These are phyloP conservation scores for Pichia ethanolica DNA, from an alignment of 805 yeast species.

Conservation along the genomic window DNA sequence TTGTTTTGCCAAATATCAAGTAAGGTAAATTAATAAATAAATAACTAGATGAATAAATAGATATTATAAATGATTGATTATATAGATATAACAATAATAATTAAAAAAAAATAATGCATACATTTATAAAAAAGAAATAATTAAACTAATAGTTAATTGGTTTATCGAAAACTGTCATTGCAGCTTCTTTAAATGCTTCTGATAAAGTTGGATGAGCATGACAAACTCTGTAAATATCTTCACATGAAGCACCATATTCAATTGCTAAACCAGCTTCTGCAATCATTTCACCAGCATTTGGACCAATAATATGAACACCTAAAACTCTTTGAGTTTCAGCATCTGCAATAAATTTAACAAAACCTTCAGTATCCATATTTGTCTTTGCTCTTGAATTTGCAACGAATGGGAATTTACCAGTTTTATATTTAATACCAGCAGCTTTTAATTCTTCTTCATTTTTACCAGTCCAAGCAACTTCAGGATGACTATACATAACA, in stretches of 20 bases:
- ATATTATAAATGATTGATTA: not conserved
- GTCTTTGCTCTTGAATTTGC: slow-evolving; percentile 99
- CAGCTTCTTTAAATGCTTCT: slow-evolving; percentile 98
- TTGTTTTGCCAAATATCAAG: too few species aligned
- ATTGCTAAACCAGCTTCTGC: slow-evolving; percentile 97
- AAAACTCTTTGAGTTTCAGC: slow-evolving; percentile 94
- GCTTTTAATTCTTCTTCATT: slow-evolving; percentile 53
- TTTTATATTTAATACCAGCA: slow-evolving; percentile 83
- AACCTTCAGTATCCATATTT: slow-evolving; percentile 93
- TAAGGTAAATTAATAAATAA: too few species aligned
- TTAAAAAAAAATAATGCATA: too few species aligned
- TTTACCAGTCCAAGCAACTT: slow-evolving; percentile 99
- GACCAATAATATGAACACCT: slow-evolving; percentile 96
- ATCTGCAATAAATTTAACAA: slow-evolving; percentile 92
- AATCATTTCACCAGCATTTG: slow-evolving; percentile 99
- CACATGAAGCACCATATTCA: slow-evolving; percentile 98
- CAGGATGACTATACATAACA: slow-evolving; percentile 99
- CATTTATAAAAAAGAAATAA: too few species aligned
- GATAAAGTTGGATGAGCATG: slow-evolving; percentile 98
- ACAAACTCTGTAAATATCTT: slow-evolving; percentile 94
- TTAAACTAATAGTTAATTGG: slow-evolving; percentile 71
- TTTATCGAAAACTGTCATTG: slow-evolving; percentile 83
- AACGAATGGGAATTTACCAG: slow-evolving; percentile 97
- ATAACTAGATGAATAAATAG: too few species aligned
- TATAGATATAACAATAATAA: not conserved